phyloP scores from a whole-genome alignment of 768 basidiomycete species.

The Crassisporium funariophilum region DNA sequence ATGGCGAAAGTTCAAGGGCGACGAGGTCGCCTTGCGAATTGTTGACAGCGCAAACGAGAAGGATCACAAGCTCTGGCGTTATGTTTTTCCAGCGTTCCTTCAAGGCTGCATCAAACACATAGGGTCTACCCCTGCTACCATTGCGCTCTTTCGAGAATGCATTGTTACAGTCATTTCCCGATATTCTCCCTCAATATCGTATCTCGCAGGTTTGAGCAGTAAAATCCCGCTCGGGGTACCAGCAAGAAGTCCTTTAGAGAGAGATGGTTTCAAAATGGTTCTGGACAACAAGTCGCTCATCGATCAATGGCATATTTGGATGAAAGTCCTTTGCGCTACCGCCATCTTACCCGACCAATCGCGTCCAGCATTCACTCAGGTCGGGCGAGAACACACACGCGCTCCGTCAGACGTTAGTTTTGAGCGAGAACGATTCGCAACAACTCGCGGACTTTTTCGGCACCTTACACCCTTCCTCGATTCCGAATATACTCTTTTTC shows the following conservation, averaged over 20 bases:
- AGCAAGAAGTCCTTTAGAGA: slow-evolving; percentile 41
- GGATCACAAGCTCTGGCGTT: slow-evolving; percentile 76
- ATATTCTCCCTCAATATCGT: slow-evolving; percentile 71
- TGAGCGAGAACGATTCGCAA: slow-evolving; percentile 81
- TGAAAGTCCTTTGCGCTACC: slow-evolving; percentile 84
- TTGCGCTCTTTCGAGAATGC: slow-evolving; percentile 66
- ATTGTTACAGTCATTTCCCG: slow-evolving; percentile 69
- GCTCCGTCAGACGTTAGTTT: slow-evolving; percentile 74
- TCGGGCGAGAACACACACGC: slow-evolving; percentile 68
- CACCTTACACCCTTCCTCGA: slow-evolving; percentile 87
- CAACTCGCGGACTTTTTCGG: slow-evolving; percentile 80
- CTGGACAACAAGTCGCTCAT: slow-evolving; percentile 60
- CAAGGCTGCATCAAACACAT: slow-evolving; percentile 54
- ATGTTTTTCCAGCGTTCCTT: slow-evolving; percentile 68
- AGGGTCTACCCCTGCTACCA: slow-evolving; percentile 42
- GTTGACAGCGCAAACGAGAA: slow-evolving; percentile 70
- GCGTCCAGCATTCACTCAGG: slow-evolving; percentile 52
- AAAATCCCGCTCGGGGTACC: slow-evolving; percentile 51
- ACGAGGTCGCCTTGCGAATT: slow-evolving; percentile 64
- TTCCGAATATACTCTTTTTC: slow-evolving; percentile 80
- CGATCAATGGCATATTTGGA: slow-evolving; percentile 84
- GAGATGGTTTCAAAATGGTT: slow-evolving; percentile 53
- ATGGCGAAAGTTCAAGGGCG: slow-evolving; percentile 60
- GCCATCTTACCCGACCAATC: slow-evolving; percentile 63
- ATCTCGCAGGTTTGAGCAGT: slow-evolving; percentile 71